Evolutionary conservation across 805 yeast genomes (phyloP).

Genomic region (Yamadazyma endophytica): DNA sequence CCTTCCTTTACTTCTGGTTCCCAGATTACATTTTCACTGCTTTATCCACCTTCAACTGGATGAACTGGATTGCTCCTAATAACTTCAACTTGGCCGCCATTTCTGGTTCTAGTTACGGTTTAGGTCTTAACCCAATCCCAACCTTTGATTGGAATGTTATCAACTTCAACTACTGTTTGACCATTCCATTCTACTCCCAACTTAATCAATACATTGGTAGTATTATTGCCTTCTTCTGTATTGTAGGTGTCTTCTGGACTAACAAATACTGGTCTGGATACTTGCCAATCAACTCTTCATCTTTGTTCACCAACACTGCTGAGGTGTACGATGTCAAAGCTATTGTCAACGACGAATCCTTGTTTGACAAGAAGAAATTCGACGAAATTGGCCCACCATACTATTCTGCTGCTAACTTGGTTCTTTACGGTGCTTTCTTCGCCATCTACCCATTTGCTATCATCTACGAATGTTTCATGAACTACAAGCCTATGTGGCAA

Average conservation of each 20-base stretch:
- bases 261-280: constrained; percentile 26
- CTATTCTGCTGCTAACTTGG: constrained; percentile 22
- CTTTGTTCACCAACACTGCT: constrained; percentile 23
- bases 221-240: constrained; percentile 18
- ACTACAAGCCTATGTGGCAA: constrained; percentile 22
- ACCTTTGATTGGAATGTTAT: constrained; percentile 25
- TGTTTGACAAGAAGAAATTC: constrained; percentile 18
- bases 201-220: constrained; percentile 20
- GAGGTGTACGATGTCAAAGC: constrained; percentile 20
- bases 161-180: constrained; percentile 13
- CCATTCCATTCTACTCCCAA: constrained; percentile 21
- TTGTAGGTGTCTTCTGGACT: constrained; percentile 24
- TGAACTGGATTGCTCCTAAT: constrained; percentile 26
- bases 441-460: constrained; percentile 54
- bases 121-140: constrained; percentile 28
- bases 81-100: constrained; percentile 20
- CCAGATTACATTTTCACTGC: constrained; percentile 24
- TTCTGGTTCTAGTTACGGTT: constrained; percentile 22
- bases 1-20: constrained; percentile 26
- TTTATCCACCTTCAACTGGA: constrained; percentile 25
- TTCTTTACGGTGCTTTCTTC: constrained; percentile 28
- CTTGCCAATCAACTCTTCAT: constrained; percentile 19
- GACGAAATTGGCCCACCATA: constrained; percentile 19
- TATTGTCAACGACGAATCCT: constrained; percentile 31
- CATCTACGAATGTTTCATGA: constrained; percentile 41